Evolutionary conservation across 805 yeast genomes (phyloP).

Genomic region (Suhomyces vadensis): DNA sequence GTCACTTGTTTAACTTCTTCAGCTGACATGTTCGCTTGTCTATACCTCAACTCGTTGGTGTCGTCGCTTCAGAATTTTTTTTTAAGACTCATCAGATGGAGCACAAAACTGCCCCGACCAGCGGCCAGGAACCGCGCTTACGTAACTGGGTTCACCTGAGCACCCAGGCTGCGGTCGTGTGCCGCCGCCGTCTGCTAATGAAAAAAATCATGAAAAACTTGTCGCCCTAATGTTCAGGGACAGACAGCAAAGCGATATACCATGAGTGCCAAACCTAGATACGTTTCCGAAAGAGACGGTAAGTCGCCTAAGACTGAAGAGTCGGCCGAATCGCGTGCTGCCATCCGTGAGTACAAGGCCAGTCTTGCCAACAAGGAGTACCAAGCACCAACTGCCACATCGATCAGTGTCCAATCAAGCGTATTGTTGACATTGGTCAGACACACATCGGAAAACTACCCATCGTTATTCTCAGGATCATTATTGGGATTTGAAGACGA

Average conservation of each 20-base stretch:
- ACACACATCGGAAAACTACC: constrained; percentile 64
- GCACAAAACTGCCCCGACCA: no score
- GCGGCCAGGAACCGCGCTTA: not conserved
- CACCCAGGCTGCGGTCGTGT: not conserved
- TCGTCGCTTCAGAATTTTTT: constrained; percentile 1
- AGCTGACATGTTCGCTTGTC: constrained; percentile 19
- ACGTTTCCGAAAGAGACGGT: not conserved
- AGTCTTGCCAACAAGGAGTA: constrained; percentile 18
- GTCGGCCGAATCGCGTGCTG: not conserved
- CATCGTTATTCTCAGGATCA: constrained; percentile 67
- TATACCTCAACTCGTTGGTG: not conserved
- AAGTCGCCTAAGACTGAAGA: constrained; percentile 1
- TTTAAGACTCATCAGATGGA: constrained; percentile 1
- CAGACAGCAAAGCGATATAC: not conserved
- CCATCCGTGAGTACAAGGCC: not conserved
- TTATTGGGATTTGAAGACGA: constrained; percentile 72
- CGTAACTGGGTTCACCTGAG: not conserved
- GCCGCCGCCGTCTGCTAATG: constrained; percentile 1
- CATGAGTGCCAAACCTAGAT: constrained; percentile 3
- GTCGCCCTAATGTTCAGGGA: not conserved
- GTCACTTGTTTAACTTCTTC: constrained; percentile 61
- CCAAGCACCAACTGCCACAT: constrained; percentile 38
- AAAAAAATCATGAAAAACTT: constrained; percentile 8
- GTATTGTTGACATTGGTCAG: constrained; percentile 60
- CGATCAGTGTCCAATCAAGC: constrained; percentile 51